Base-by-base conservation (phyloP, 495 filamentous ascomycete genomes). In the Penicillium angulare region DNA sequence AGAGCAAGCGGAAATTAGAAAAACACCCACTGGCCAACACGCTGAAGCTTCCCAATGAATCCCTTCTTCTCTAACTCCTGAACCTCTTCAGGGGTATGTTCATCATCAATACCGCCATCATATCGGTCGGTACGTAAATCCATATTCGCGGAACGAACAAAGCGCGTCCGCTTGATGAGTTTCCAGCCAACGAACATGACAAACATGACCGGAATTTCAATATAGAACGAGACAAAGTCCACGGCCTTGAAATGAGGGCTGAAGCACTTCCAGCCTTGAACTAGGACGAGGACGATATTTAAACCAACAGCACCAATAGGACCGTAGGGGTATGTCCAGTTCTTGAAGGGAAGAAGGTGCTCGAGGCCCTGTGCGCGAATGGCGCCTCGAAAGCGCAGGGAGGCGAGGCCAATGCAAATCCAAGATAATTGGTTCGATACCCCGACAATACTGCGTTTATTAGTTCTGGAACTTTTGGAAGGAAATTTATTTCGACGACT, bases 351-450 rank as follows among this genome's bases (percentile, higher is more conserved):
- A 15, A 86, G 73, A 0, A 83, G 69, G 50, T 83, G 77, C 33
- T 78, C 76, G 34, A 81, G 77, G 15, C 73, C 73, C 49, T 84
- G 81, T 6, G 53, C 59, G 43, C 70, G 71, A 42, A 86, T 64
- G 10, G 71, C 82, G 12, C 69, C 57, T 18, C 81, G 78, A 68
- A 85, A 85, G 24, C 81, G 77, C 31, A 85, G 65, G 3, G 79
- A 83, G 4, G 81, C 77, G 35, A 84, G 60, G 17, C 78, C 69
- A 49, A 85, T 85, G 44, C 74, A 72, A 51, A 80, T 73, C 82
- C 82, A 85, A 29, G 78, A 79, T 5, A 85, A 64, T 61, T 84
- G 82, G 54, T 84, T 85, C 0, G 80, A 83, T 10, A 85, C 82
- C 10, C 81, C 81, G 34, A 84, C 81, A 45, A 85, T 74, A 40